Base-by-base conservation (phyloP, 2,329 filamentous ascomycete genomes). In the Cercospora zeae-maydis region DNA sequence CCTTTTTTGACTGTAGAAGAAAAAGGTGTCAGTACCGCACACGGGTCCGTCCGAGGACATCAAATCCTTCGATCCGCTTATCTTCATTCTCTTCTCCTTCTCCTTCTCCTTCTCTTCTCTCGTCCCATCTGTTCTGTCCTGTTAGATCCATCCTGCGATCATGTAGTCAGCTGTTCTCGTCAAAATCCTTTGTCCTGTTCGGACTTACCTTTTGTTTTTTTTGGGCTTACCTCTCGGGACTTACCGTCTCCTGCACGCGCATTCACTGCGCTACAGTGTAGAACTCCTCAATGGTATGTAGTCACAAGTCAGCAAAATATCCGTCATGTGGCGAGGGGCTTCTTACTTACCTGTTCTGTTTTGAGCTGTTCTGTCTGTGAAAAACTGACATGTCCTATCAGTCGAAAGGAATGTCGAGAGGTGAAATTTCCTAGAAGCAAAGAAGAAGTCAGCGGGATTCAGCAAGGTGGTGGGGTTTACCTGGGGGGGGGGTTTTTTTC, bases 21-120 rank as follows among this genome's bases (percentile, higher is more conserved):
- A n/a, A 10, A 30, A 49, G 27, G n/a, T 51, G 47, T 51, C 47
- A 51, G 47, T 51, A 51, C 47, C 47, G n/a, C 47, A 51, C n/a
- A 51, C 47, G 47, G n/a, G n/a, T n/a, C n/a, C n/a, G 13, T 24
- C 47, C 21, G 47, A 13, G 47, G 27, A 16, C 27, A 8, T 14
- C 27, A 16, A 5, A 42, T 16, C 37, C n/a, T 16, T 39, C 37
- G 37, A 10, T 19, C 37, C 37, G 37, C 37, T 51, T 21, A 14
- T 51, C 47, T 52, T 52, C 30, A 13, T 27, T 52, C 47, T 52
- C 47, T 52, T 31, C n/a, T 52, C 47, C 30, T 31, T 16, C 39
- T 31, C 24, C 30, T 16, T 31, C 19, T 10, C 14, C n/a, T 16
- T 19, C 42, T 51, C n/a, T 51, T 21, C n/a, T n/a, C n/a, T n/a